Conservation (phyloP, 345 rosid species). For the Brassica nigra region DNA sequence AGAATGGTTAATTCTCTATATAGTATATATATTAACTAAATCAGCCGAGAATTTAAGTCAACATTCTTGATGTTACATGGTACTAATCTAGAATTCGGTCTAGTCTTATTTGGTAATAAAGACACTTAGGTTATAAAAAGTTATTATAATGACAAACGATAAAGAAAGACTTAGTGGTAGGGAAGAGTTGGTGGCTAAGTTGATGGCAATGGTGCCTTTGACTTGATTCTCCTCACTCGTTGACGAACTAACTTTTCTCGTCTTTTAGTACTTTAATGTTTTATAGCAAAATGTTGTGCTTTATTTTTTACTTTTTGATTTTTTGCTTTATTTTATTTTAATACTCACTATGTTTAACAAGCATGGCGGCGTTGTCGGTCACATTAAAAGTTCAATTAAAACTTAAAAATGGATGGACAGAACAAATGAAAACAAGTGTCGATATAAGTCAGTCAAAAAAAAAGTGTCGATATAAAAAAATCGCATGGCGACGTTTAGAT, state of each 20-base stretch:
- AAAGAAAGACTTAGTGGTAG: constrained; percentile 43
- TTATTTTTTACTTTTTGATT: no score
- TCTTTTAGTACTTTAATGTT: constrained; percentile 2
- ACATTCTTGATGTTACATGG: background rate
- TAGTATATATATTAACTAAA: background rate
- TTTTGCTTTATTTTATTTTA: background rate
- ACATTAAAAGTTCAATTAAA: constrained; percentile 2
- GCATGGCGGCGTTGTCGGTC: constrained; percentile 39
- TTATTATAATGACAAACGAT: constrained; percentile 16
- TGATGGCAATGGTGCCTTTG: constrained; percentile 43
- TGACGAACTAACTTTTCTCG: constrained; percentile 17
- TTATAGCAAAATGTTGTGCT: background rate
- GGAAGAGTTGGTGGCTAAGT: constrained; percentile 37
- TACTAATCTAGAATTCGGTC: background rate
- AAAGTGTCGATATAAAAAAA: constrained; percentile 17
- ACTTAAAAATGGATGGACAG: constrained; percentile 4
- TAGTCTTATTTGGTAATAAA: constrained; percentile 12
- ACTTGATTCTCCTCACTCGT: constrained; percentile 36
- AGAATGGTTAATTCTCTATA: background rate
- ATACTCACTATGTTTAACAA: background rate
- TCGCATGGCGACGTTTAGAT: constrained; percentile 18
- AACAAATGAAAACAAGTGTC: constrained; percentile 20
- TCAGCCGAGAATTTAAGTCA: background rate
- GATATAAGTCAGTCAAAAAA: background rate
- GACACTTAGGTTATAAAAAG: background rate